phyloP scores from a whole-genome alignment of 768 basidiomycete species.

The Macrocybe gigantea region DNA sequence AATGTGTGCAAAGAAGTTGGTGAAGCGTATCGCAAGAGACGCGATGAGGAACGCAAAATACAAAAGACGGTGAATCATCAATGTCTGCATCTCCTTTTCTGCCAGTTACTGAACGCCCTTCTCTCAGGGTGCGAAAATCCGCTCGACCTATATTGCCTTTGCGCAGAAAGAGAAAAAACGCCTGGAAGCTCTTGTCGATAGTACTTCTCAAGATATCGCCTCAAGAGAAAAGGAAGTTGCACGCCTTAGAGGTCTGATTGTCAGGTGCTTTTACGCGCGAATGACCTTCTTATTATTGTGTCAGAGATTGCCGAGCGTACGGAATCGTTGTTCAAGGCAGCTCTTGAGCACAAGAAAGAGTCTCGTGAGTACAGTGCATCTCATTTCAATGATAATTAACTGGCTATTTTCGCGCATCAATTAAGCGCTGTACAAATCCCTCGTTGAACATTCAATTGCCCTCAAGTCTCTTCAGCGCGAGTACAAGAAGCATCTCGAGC shows the following conservation, averaged over 20 bases:
- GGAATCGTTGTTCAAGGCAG: constrained; percentile 74
- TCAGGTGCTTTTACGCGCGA: background rate
- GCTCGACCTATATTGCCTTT: constrained; percentile 79
- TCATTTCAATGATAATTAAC: background rate
- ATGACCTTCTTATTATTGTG: background rate
- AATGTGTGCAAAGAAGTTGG: constrained; percentile 78
- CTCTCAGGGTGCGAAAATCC: constrained; percentile 82
- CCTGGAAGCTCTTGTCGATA: constrained; percentile 58
- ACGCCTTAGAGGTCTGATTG: constrained; percentile 55
- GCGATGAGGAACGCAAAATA: constrained; percentile 71
- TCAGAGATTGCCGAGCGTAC: constrained; percentile 73
- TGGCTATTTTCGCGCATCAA: background rate
- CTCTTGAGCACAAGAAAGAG: constrained; percentile 77
- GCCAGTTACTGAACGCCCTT: background rate
- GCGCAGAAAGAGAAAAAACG: constrained; percentile 88
- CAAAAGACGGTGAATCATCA: constrained; percentile 57
- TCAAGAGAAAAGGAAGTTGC: constrained; percentile 67
- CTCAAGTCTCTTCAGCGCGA: constrained; percentile 74
- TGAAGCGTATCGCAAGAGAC: constrained; percentile 56
- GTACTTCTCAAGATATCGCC: constrained; percentile 51
- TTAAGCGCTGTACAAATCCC: constrained; percentile 72
- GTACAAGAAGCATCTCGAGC: constrained; percentile 65
- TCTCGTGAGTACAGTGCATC: constrained; percentile 55
- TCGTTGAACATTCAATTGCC: constrained; percentile 67
- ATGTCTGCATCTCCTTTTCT: constrained; percentile 14